Evolutionary conservation across 495 filamentous ascomycete species (phyloP).

Genomic region (Penicillium canescens): DNA sequence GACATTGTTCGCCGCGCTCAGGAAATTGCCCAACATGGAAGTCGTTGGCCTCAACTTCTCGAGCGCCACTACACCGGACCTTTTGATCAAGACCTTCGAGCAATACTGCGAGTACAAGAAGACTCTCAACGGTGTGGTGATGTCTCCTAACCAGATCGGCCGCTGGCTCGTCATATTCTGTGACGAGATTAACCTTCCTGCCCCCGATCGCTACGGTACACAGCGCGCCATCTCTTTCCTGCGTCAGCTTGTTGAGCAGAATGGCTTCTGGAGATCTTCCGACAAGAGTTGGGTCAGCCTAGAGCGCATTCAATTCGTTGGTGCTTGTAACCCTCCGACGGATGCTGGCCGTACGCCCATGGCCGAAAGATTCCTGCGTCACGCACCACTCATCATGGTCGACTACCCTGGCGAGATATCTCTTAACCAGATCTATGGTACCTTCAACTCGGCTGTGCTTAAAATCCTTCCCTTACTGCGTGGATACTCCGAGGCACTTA

Average conservation of each 20-base stretch:
- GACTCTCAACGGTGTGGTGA: conserved; percentile 91
- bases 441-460: conserved; percentile 93
- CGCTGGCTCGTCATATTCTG: conserved; percentile 99
- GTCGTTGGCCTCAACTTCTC: conserved; percentile 99
- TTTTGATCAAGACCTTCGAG: conserved; percentile 98
- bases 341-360: conserved; percentile 95
- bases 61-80: conserved; percentile 94
- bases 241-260: conserved; percentile 94
- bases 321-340: conserved; percentile 98
- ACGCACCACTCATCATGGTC: conserved; percentile 97
- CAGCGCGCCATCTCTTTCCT: conserved; percentile 97
- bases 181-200: conserved; percentile 99
- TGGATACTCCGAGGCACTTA: conserved; percentile 90
- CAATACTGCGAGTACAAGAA: conserved; percentile 99
- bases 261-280: conserved; percentile 96
- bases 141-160: conserved; percentile 94
- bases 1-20: conserved; percentile 95
- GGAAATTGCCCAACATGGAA: conserved; percentile 98
- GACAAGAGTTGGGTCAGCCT: conserved; percentile 98
- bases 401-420: conserved; percentile 97
- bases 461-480: conserved; percentile 96
- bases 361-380: conserved; percentile 88
- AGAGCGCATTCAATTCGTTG: conserved; percentile 97
- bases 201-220: conserved; percentile 96
- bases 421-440: conserved; percentile 94